Evolutionary conservation across 257 asterid species (phyloP), one percentile per base, ranked within the genome.

Genomic region (Jacaranda mimosifolia): DNA sequence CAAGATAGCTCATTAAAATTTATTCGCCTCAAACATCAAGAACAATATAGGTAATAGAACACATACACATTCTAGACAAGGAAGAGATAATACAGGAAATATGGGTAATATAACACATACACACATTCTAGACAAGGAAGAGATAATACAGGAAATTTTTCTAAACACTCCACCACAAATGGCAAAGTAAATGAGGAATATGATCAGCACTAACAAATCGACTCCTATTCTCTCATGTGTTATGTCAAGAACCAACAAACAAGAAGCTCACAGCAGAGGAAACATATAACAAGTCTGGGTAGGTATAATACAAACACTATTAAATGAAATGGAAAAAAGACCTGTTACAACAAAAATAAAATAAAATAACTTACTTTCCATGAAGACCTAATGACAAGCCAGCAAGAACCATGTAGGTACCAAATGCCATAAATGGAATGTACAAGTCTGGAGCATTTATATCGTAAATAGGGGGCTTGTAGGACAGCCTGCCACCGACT

Each of bases 391-490:
- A 73, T 66, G 89, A 79, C 60, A 87, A 71, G 75, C 90, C 92
- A 59, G 90, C 87, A 72, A 87, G 88, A 75, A 87, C 86, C 80
- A 87, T 56, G 68, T 87, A 87, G 74, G 90, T 83, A 40, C 92
- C 92, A 68, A 87, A 87, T 53, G 92, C 92, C 90, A 87, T 83
- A 65, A 87, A 83, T 1, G 92, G 92, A 42, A 87, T 87, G 80
- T 85, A 87, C 70, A 87, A 79, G 75, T 87, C 92, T 0, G 92
- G 92, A 21, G 92, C 92, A 78, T 87, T 87, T 75, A 87, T 87
- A 77, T 87, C 92, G 19, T 81, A 85, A 58, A 87, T 85, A n/a
- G 92, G 92, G 57, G 92, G 92, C 76, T 87, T 87, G 85, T 87
- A 87, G 4, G 90, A 87, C 36, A 87, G 90, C 81, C 90, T 83